Base-by-base conservation (phyloP, 352 stramenopile genomes). In the Peronospora farinosa region DNA sequence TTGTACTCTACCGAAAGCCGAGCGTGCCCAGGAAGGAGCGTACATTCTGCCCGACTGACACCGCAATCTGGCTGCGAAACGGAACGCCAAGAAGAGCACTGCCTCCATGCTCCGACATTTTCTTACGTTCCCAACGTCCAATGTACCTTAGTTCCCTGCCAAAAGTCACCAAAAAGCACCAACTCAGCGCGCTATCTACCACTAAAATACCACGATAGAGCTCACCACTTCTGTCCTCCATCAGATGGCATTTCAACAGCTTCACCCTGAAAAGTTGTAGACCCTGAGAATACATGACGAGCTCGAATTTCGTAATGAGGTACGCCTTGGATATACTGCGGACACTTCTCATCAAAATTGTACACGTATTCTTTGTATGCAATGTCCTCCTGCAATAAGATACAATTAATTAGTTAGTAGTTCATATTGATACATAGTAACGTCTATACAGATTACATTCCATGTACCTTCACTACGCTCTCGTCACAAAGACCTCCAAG, bases 361-460 rank as follows among this genome's bases (percentile, higher is more conserved):
- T 89, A 92, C 21, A 92, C 78, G 58, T 92, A 92, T 51, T 92
- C 81, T 57, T 92, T 92, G 74, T 82, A 92, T 51, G 80, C 79
- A 21, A 92, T 90, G 28, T 92, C 76, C 52, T 92, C 81, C 74
- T 87, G 44, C 11, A 19, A 10, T 2, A 40, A 8, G 8, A 28
- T n/a, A 12, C 43, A 19, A 30, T 27, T 27, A 27, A 27, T 27
- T 21, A 15, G 7, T 16, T 51, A 33, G 13, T 10, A 16, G 9
- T 44, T 41, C 40, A 25, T 5, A 15, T 12, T 4, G 17, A 1
- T 2, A 28, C 23, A 13, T 5, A 15, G 19, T 13, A 6, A n/a
- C 8, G 25, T 6, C 8, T 23, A 8, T 5, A 32, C 21, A 27
- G 0, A 27, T 5, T 0, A 27, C 23, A 7, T 27, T 27, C 6